These are phyloP conservation scores for Endoconidiophora laricicola DNA, from an alignment of 2,329 filamentous ascomycete genomes.

Conservation along the genomic window DNA sequence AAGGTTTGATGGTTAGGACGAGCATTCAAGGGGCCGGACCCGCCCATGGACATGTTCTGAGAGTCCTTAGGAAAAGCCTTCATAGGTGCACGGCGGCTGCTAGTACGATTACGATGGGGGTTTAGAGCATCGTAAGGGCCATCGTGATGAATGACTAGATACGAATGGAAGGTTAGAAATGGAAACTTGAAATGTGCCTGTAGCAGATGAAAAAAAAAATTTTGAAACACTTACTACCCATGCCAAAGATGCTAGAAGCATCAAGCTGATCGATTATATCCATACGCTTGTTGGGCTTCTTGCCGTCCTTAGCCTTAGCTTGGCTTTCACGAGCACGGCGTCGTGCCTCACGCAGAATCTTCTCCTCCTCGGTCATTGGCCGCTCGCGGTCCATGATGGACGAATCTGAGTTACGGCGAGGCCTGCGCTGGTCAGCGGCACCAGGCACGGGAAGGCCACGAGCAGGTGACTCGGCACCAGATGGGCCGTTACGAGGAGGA, in stretches of 20 bases:
- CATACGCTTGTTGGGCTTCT: conserved; percentile 36
- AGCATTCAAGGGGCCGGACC: conserved; percentile 66
- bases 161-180: conserved; percentile 8
- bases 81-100: conserved; percentile 75
- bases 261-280: conserved; percentile 96
- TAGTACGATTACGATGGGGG: conserved; percentile 79
- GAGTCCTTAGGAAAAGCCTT: conserved; percentile 88
- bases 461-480: conserved; percentile 47
- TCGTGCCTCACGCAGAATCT: conserved; percentile 29
- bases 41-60: conserved; percentile 80
- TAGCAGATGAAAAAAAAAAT: background rate
- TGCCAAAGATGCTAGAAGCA: conserved; percentile 88
- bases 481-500: conserved; percentile 43
- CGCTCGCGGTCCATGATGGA: conserved; percentile 48
- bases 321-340: conserved; percentile 37
- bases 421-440: conserved; percentile 20
- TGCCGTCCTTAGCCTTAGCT: conserved; percentile 24
- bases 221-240: conserved; percentile 49
- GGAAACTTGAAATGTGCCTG: background rate
- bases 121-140: conserved; percentile 95
- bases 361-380: conserved; percentile 42
- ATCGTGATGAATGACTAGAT: conserved; percentile 83
- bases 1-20: conserved; percentile 76
- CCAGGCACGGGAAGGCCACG: conserved; percentile 26
- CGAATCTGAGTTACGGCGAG: conserved; percentile 64